Percentiles rank a stretch among this genome's conserved stretches.
phyloP scores from a whole-genome alignment of 352 stramenopile genomes.

The Phytophthora colocasiae region DNA sequence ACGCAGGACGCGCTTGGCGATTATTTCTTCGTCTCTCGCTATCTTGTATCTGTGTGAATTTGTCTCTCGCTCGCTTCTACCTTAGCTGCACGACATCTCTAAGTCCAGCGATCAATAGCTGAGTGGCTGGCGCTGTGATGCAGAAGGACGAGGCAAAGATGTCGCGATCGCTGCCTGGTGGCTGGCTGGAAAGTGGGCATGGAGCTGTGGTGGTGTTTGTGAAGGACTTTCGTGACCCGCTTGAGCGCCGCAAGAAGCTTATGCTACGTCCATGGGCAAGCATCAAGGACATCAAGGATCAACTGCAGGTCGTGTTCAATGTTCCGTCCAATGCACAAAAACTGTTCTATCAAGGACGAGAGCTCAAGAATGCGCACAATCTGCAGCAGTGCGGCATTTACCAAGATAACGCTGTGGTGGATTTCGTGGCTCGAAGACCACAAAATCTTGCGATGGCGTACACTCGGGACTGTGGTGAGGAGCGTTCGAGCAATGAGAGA shows the following conservation, averaged over 20 bases:
- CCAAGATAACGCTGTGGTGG: conserved; percentile 78
- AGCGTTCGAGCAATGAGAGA: conserved; percentile 10
- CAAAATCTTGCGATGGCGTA: conserved; percentile 66
- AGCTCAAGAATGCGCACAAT: conserved; percentile 87
- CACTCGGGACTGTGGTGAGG: conserved; percentile 24
- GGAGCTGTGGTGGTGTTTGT: conserved; percentile 73
- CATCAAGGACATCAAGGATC: conserved; percentile 89
- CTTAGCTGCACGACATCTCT: neutral
- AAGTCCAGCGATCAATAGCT: neutral
- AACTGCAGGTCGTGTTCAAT: conserved; percentile 86
- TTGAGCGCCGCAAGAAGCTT: conserved; percentile 87
- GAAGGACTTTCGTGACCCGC: conserved; percentile 83
- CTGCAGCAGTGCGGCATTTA: conserved; percentile 87
- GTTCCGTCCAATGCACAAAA: conserved; percentile 82
- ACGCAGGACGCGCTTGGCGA: too few relatives aligned
- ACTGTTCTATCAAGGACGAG: conserved; percentile 82
- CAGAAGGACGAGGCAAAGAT: conserved; percentile 58
- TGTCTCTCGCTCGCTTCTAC: too few relatives aligned
- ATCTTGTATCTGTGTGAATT: too few relatives aligned
- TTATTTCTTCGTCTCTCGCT: too few relatives aligned
- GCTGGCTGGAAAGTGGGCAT: conserved; percentile 82
- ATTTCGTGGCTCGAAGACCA: conserved; percentile 75
- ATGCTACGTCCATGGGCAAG: conserved; percentile 78
- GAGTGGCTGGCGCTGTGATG: conserved; percentile 27
- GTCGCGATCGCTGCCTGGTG: conserved; percentile 75